Conservation (phyloP, 768 basidiomycete genomes). For the Dentipellis sp. region DNA sequence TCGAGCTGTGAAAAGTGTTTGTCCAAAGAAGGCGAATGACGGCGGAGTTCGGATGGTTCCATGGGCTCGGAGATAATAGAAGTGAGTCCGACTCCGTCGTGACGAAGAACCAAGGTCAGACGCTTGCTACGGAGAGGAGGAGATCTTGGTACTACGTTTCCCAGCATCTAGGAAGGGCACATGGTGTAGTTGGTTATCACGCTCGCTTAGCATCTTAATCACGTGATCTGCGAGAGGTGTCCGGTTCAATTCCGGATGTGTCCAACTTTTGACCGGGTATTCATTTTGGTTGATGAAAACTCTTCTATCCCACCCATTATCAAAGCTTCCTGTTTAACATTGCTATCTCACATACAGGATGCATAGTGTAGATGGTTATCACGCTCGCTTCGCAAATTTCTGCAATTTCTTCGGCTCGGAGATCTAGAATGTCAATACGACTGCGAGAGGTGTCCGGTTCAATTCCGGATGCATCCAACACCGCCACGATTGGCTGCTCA, state of each 20-base stretch:
- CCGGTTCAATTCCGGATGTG: background rate
- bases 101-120: no score
- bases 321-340: background rate
- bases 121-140: no score
- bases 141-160: no score
- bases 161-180: background rate
- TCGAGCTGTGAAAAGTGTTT: background rate
- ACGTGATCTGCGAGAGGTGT: background rate
- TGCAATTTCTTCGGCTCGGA: no score
- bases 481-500: no score
- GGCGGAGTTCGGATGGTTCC: background rate
- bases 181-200: constrained; percentile 5
- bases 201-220: constrained; percentile 1
- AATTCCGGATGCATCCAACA: no score
- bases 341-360: no score
- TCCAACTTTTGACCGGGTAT: background rate
- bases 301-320: background rate
- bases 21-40: background rate
- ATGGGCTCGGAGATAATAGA: background rate
- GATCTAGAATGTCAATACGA: no score
- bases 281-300: background rate
- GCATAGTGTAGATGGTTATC: no score
- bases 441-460: constrained; percentile 1
- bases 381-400: no score
- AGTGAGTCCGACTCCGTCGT: no score